Evolutionary conservation across 2,329 filamentous ascomycete species (phyloP).

Genomic region (Beauveria brongniartii): DNA sequence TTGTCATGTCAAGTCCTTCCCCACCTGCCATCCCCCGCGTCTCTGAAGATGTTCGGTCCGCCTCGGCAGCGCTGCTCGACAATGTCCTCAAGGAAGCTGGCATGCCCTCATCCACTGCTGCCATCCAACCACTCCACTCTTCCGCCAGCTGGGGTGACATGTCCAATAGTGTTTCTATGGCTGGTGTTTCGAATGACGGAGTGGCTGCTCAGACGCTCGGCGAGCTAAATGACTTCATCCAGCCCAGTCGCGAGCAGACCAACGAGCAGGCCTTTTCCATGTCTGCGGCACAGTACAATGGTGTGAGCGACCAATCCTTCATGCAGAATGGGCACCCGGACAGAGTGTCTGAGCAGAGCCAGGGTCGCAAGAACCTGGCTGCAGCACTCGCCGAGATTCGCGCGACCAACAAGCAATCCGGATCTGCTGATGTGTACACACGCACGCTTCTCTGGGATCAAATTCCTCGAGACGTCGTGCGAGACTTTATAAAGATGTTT

Average conservation of each 20-base stretch:
- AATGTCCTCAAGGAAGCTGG: constrained; percentile 77
- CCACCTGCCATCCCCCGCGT: constrained; percentile 66
- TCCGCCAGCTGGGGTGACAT: constrained; percentile 42
- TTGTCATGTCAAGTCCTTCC: constrained; percentile 80
- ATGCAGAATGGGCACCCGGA: constrained; percentile 44
- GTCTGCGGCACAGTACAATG: constrained; percentile 81
- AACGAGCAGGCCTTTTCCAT: constrained; percentile 83
- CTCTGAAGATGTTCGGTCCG: constrained; percentile 71
- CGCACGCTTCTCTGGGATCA: constrained; percentile 90
- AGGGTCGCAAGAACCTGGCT: constrained; percentile 65
- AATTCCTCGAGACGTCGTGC: constrained; percentile 84
- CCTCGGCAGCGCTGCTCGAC: constrained; percentile 68
- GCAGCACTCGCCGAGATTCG: constrained; percentile 77
- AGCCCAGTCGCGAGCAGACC: constrained; percentile 75
- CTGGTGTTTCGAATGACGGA: constrained; percentile 25
- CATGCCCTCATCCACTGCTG: constrained; percentile 38
- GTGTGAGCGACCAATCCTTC: constrained; percentile 60
- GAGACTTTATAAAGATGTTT: constrained; percentile 87
- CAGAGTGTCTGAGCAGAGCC: constrained; percentile 41
- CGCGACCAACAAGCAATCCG: constrained; percentile 56
- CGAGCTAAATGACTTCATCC: constrained; percentile 59
- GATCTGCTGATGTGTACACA: constrained; percentile 81
- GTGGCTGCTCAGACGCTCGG: constrained; percentile 54
- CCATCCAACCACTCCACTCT: constrained; percentile 38
- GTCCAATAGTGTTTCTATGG: constrained; percentile 36